Base-by-base conservation (phyloP, 1,139 yeast species). In the Zygosaccharomyces sapae region DNA sequence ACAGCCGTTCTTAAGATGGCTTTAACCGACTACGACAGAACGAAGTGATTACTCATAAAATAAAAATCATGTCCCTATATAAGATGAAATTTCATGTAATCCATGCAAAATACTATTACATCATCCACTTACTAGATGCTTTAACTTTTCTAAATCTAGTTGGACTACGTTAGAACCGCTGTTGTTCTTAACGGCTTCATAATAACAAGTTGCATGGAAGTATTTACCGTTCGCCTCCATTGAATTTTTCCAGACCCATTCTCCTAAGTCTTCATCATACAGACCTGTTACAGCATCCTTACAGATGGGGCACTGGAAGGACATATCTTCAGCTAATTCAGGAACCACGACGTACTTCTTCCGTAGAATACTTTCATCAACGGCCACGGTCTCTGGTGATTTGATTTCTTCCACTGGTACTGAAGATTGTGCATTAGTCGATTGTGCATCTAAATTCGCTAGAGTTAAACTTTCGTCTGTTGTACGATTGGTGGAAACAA, bases 231-330 rank as follows among this genome's bases (percentile, higher is more conserved):
- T 77, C 6, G 76, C 79, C 51, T 75, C 74, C 24, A 87, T 75
- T 39, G 96, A 87, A 62, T 86, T 83, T 56, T 74, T 77, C 97
- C 97, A 92, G 35, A 90, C 81, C 98, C 98, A 94, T 63, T 90
- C 97, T 38, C 96, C 97, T 3, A 81, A 72, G 46, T 86, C 90
- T 61, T 89, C 97, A 62, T 86, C 86, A 74, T 88, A 92, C 5
- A 81, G 80, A 5, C 95, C 90, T 53, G 77, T 76, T 46, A 89
- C 78, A 43, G 74, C 77, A 58, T 94, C 98, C 57, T 86, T 83
- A 70, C 99, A 94, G 35, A 92, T 81, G 6, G 88, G 83, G 69
- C 99, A 94, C 45, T 80, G 76, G 51, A 80, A 77, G 47, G 78
- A 80, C 77, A 85, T 84, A 56, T 81, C 80, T 18, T 75, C 75